Base-by-base conservation (phyloP, 495 filamentous ascomycete genomes). In the Daldinia decipiens region DNA sequence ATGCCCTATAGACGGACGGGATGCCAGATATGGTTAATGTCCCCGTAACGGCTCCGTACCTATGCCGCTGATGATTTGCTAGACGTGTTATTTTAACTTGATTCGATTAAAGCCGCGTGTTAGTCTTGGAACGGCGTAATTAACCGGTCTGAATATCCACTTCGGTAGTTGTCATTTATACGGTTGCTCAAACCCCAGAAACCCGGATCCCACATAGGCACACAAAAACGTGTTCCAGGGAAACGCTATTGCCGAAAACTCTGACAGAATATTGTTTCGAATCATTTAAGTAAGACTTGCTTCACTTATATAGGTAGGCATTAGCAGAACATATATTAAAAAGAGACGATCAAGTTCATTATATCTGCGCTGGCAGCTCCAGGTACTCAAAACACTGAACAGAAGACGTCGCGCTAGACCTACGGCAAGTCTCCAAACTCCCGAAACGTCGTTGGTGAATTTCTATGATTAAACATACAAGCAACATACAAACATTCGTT, bases 91-190 rank as follows among this genome's bases (percentile, higher is more conserved):
- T 4, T 32, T 50, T 60, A 67, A 43, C 59, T 55, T 38, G 64
- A 67, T 50, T 15, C 6, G 59, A 62, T 0, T 57, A 59, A 17
- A 32, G n/a, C 15, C 12, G 19, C 27, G 19, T 2, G 7, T 47
- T 60, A 60, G 60, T 40, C 54, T 15, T 32, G 17, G 62, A 36
- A 43, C 64, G 54, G 59, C 31, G 63, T 51, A 58, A 68, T 68
- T 34, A 52, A 56, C 50, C 12, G 39, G 34, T 9, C 19, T 38
- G 17, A 11, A 21, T 15, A 47, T 55, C 60, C 59, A 53, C 34
- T 60, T 39, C 60, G 64, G 64, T 68, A 68, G 59, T 72, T 72
- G 69, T 1, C 29, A 32, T 32, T 32, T 47, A 7, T 40, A 11
- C 19, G 47, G 47, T 53, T 31, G 15, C 31, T 45, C 15, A 32